Conservation (phyloP, 2,329 filamentous ascomycete genomes). For the Botrytis hyacinthi region DNA sequence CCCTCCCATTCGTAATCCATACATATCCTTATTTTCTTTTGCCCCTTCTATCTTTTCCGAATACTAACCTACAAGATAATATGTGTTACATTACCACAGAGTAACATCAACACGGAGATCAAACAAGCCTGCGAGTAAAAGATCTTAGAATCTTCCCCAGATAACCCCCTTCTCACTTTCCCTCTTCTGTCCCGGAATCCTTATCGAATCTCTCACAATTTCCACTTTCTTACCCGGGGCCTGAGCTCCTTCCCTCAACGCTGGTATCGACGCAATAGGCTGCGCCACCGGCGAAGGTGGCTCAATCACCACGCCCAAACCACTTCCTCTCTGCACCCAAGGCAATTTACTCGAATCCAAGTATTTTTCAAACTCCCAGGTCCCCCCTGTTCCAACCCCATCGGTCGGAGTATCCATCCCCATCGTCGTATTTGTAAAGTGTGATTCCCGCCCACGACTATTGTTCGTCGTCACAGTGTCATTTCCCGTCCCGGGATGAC, state of each 20-base stretch:
- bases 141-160: neutral
- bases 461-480: neutral
- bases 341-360: neutral
- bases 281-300: neutral
- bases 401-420: slow-evolving; percentile 5
- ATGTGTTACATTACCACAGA: neutral
- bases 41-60: neutral
- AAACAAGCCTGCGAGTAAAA: neutral
- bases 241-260: neutral
- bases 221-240: slow-evolving; percentile 3
- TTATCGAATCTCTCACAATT: neutral
- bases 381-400: neutral
- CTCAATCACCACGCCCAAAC: neutral
- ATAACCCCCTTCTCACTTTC: slow-evolving; percentile 7
- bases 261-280: neutral
- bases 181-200: neutral
- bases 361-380: slow-evolving; percentile 18
- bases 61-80: neutral
- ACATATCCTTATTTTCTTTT: neutral
- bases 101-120: neutral
- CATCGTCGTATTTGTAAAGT: slow-evolving; percentile 8
- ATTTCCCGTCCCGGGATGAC: neutral
- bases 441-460: neutral
- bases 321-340: neutral
- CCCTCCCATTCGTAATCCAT: neutral